Evolutionary conservation across 495 filamentous ascomycete species (phyloP), one percentile per base, ranked within the genome.

Genomic region (Neurospora sublineolata): DNA sequence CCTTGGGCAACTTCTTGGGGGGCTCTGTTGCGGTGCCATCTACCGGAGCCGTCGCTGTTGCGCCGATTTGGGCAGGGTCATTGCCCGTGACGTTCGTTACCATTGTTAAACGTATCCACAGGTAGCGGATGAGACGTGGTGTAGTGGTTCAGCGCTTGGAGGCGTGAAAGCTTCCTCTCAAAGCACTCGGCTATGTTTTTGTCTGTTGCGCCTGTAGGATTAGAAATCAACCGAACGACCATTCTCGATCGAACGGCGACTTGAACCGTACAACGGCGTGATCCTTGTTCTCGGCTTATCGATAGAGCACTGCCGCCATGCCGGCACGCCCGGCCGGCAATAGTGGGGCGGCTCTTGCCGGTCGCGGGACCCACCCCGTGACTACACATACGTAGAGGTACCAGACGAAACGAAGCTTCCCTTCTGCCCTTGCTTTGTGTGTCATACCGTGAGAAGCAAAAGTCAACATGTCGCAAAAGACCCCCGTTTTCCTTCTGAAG

Each of bases 401-500:
- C 52, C 52, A 16, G 52, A 64, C 27, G 12, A 33, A 64, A n/a
- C n/a, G n/a, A n/a, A 64, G 27, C 27, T 64, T 33, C 52, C 12
- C 52, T 27, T 7, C 2, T 64, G 52, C 27, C 27, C 11, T 33
- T 18, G 7, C 6, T 64, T 1, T 33, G 52, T 58, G 46, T 64
- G 27, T 64, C 23, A 64, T 36, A 9, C 14, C 7, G 27, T 2
- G 52, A 12, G 52, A 60, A 30, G 52, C 1, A 60, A 60, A 33
- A 39, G 37, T 20, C 39, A 73, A 36, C 41, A 75, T 76, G 73
- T 10, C 73, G 33, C 67, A 67, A 6, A 80, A 75, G 38, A 84
- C 85, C 16, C 91, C 91, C 1, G 76, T 97, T 37, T 85, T 97
- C 42, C 87, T 98, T 23, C 88, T 98, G 69, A 98, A 98, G 80